Evolutionary conservation across 495 filamentous ascomycete species (phyloP).

Genomic region (Penicillium riverlandense): DNA sequence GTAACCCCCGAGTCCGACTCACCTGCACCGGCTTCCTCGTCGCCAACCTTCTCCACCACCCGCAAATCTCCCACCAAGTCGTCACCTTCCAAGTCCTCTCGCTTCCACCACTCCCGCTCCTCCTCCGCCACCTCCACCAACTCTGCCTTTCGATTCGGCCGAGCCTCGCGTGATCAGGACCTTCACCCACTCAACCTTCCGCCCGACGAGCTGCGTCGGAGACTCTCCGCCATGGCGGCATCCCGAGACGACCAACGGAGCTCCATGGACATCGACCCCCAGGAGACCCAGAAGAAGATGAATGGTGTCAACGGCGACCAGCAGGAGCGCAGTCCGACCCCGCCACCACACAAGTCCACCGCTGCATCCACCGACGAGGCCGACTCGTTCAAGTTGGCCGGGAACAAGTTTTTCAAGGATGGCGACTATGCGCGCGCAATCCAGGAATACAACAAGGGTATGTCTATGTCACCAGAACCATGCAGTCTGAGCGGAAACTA

Average conservation of each 20-base stretch:
- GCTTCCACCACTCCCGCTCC: conserved; percentile 28
- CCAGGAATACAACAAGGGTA: conserved; percentile 91
- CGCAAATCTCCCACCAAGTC: conserved; percentile 22
- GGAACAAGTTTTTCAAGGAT: conserved; percentile 95
- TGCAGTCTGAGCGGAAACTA: too few relatives aligned
- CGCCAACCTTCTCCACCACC: not conserved
- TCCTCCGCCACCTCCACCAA: conserved; percentile 18
- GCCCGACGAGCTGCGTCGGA: conserved; percentile 72
- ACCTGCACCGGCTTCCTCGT: too few relatives aligned
- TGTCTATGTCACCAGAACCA: conserved; percentile 1
- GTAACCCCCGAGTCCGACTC: not conserved
- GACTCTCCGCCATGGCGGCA: conserved; percentile 60
- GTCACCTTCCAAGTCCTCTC: conserved; percentile 16
- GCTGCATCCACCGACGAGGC: conserved; percentile 59
- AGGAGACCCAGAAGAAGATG: conserved; percentile 44
- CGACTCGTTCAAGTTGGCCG: conserved; percentile 82
- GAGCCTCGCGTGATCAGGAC: conserved; percentile 55
- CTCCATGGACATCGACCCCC: conserved; percentile 72
- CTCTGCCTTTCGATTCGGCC: conserved; percentile 15
- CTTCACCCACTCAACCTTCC: conserved; percentile 81
- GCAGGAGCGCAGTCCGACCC: conserved; percentile 55
- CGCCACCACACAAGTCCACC: conserved; percentile 68
- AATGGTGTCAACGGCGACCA: conserved; percentile 46
- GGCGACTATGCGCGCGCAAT: conserved; percentile 80
- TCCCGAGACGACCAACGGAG: conserved; percentile 49